Base-by-base conservation (phyloP, 2,329 filamentous ascomycete species). In the Aaosphaeria arxii region DNA sequence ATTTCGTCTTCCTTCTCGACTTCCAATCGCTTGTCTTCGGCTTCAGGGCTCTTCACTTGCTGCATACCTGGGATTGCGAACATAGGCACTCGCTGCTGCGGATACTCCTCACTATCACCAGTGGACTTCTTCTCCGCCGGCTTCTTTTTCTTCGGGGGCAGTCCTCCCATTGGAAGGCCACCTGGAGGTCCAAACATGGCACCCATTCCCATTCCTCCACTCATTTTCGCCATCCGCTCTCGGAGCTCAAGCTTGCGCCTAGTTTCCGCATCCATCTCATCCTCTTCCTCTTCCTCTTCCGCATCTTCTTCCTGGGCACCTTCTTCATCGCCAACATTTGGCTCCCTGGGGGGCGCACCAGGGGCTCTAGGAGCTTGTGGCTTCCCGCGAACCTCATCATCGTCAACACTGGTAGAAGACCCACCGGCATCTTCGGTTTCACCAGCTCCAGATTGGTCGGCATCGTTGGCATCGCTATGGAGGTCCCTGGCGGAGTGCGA, bases 221-320 rank as follows among this genome's bases (percentile, higher is more conserved):
- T 95, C 87, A 99, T 94, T 74, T 96, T 96, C 41, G 94, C 94
- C 90, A 99, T 99, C 59, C 94, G 85, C 52, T 94, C 91, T 51
- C 94, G 84, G 31, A 99, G 78, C 67, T 96, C 92, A 72, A 96
- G 85, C 66, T 87, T 88, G 45, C 91, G 86, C 57, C 83, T 85
- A 24, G 89, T 79, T 68, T 99, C 94, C 1, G 91, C 90, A 62
- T 97, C 91, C 44, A 95, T 77, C 11, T 95, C 89, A 30, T 91
- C 88, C 42, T 91, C 89, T 31, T 90, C 87, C 17, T 88, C 87
- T n/a, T 86, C 86, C 7, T 81, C 82, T 3, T 80, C 81, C 13
- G 80, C 80, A 24, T 79, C 78, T 11, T 74, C 75, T 33, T 71
- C 71, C 31, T 71, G 74, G 9, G 74, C 73, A 28, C 77, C 75